phyloP scores from a whole-genome alignment of 768 basidiomycete genomes.

The Tylopilus cervinicoccineus region DNA sequence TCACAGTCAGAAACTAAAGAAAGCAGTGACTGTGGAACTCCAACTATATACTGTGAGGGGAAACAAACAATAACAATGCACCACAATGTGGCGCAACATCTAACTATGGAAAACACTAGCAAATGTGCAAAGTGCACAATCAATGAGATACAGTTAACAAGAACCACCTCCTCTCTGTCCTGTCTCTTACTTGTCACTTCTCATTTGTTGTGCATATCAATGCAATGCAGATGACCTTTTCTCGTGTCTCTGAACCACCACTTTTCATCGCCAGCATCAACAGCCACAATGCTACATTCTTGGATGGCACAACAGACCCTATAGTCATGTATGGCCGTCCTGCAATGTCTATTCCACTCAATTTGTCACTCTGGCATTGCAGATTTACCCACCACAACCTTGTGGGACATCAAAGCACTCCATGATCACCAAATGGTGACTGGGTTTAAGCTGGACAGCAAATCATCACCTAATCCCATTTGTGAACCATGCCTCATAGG shows the following conservation, averaged over 20 bases:
- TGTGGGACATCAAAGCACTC: background rate
- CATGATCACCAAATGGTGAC: background rate
- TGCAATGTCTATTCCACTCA: slow-evolving; percentile 4
- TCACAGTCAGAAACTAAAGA: no score
- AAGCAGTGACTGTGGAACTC: no score
- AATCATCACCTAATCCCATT: background rate
- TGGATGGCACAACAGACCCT: background rate
- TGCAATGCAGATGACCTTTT: no score
- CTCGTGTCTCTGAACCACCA: no score
- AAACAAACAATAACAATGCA: no score
- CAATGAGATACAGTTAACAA: no score
- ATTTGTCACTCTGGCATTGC: slow-evolving; percentile 20
- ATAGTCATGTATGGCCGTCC: background rate
- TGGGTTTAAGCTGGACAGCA: background rate
- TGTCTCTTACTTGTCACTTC: background rate
- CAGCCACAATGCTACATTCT: background rate
- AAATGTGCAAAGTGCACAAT: no score
- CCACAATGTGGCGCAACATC: no score
- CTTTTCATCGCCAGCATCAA: no score
- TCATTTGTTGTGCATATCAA: background rate
- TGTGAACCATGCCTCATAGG: background rate
- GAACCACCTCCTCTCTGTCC: background rate
- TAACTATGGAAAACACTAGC: no score
- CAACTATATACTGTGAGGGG: no score
- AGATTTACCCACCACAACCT: background rate